Base-by-base conservation (phyloP, 805 yeast genomes). In the Cyberlindnera maclurae region DNA sequence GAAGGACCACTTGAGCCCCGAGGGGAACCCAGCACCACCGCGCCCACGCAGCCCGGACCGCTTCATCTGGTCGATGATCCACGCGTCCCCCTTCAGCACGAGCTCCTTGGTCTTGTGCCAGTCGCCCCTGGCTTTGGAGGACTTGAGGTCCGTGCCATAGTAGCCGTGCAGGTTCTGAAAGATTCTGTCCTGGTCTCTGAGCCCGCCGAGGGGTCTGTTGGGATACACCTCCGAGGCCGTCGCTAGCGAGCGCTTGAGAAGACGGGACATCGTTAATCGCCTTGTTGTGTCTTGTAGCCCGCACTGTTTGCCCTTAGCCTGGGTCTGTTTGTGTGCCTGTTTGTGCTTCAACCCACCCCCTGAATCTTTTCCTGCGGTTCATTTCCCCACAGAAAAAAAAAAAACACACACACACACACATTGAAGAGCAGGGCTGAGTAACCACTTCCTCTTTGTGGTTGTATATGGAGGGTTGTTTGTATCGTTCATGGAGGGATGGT, bases 11-110 rank as follows among this genome's bases (percentile, higher is more conserved):
- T 85, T 85, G 56, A 85, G 73, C 26, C 95, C 95, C 17, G 88
- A 77, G 39, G 95, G 95, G 71, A 85, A 85, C 13, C 95, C 95
- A 33, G 95, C 95, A 56, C 95, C 95, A 43, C 95, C 95, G 63
- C 95, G 77, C 42, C 95, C 95, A 59, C 95, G 76, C 47, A 85
- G 70, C 16, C 95, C 95, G 16, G 89, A 80, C 53, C 77, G 73
- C 60, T 85, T 85, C 70, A 82, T 79, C 65, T 85, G 90, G 57
- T 82, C 87, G 55, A 86, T 85, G 62, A 85, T 85, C 95, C 95
- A 85, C 44, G 76, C 74, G 62, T 86, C 90, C 33, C 95, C 95
- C 62, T 85, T 85, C 44, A 78, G 63, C 29, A 85, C 60, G 51
- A 85, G 78, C 63, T 85, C 95, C 64, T 85, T 86, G 49, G 95